These are phyloP conservation scores for Sicyos edulis DNA, from an alignment of 306 rosid genomes.

Conservation along the genomic window DNA sequence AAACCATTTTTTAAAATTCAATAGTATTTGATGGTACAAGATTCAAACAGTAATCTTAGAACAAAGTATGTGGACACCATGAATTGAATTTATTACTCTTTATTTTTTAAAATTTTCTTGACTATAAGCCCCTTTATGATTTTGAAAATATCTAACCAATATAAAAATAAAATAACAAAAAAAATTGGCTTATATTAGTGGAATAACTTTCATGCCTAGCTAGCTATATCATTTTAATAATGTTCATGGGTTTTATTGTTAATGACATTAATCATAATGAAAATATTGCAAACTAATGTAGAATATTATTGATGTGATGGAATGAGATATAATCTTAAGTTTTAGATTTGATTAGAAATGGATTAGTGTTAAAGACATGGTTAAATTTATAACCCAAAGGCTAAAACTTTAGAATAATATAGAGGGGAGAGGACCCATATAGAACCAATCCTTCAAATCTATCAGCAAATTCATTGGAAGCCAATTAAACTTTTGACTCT, in stretches of 20 bases:
- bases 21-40: too few species aligned
- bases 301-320: neutral
- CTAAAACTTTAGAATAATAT: neutral
- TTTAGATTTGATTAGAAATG: conserved; percentile 2
- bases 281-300: neutral
- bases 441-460: conserved; percentile 10
- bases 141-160: too few species aligned
- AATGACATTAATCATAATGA: neutral
- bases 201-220: too few species aligned
- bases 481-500: conserved; percentile 17
- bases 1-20: too few species aligned
- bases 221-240: too few species aligned
- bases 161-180: too few species aligned
- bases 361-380: neutral
- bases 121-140: too few species aligned
- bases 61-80: too few species aligned
- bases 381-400: neutral
- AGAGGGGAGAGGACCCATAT: conserved; percentile 15
- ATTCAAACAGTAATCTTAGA: too few species aligned
- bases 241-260: neutral
- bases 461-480: neutral
- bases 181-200: too few species aligned
- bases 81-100: too few species aligned
- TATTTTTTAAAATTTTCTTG: too few species aligned
- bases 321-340: neutral